These are phyloP conservation scores for Gonapodya prolifera DNA, from an alignment of 192 early-diverging fungal species.

Conservation along the genomic window DNA sequence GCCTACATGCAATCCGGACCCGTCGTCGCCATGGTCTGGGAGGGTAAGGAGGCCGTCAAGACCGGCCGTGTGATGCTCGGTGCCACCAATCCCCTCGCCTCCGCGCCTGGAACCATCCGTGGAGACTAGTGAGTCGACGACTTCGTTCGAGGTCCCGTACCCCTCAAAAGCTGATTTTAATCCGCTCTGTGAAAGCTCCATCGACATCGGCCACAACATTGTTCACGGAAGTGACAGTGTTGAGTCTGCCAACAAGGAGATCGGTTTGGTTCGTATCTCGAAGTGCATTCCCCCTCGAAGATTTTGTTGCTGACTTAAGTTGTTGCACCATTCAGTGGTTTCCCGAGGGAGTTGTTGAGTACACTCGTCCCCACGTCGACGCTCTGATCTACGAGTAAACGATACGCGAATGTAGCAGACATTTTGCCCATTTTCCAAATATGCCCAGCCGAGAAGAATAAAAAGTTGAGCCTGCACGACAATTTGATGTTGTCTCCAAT, in stretches of 20 bases:
- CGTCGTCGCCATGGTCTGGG: constrained; percentile 90
- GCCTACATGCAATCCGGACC: constrained; percentile 64
- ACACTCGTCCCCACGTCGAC: constrained; percentile 48
- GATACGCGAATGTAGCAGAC: no score
- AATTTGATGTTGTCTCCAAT: no score
- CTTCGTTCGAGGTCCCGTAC: constrained; percentile 18
- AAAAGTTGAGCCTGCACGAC: no score
- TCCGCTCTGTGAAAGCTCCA: constrained; percentile 9
- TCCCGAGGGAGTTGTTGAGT: constrained; percentile 47
- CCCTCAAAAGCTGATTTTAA: not conserved
- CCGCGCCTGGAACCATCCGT: constrained; percentile 86
- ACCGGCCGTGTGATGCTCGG: constrained; percentile 69
- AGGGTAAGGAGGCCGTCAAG: constrained; percentile 82
- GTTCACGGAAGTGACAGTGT: constrained; percentile 87
- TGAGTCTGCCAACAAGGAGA: constrained; percentile 79
- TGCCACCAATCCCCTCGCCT: constrained; percentile 75
- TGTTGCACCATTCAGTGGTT: constrained; percentile 46
- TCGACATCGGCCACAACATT: constrained; percentile 70
- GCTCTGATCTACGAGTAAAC: no score
- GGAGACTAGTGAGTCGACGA: constrained; percentile 84
- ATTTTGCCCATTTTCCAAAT: no score
- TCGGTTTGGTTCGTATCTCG: constrained; percentile 40
- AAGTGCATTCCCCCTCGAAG: constrained; percentile 11
- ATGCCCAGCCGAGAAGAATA: no score
- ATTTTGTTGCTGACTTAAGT: constrained; percentile 9